A percentile compares a stretch with the other conserved stretches of the same genome.
These are phyloP conservation scores for Dactylonectria estremocensis DNA, from an alignment of 2,329 filamentous ascomycete genomes.

Conservation along the genomic window DNA sequence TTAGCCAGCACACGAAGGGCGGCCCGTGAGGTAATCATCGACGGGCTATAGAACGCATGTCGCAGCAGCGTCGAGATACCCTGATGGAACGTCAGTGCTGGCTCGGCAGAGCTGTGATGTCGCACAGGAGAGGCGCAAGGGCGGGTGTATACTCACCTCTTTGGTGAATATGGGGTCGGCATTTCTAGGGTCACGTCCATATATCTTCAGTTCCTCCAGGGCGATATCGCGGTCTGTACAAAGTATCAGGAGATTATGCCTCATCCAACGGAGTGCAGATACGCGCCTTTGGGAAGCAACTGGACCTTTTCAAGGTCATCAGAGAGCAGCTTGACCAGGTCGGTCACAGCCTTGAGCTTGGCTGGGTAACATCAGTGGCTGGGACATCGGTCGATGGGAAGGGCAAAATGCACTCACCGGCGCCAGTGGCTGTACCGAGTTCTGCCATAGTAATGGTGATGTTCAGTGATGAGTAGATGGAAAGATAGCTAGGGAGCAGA, in stretches of 20 bases:
- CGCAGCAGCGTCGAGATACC: conserved; percentile 80
- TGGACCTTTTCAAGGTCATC: conserved; percentile 73
- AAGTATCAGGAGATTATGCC: conserved; percentile 32
- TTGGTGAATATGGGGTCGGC: conserved; percentile 89
- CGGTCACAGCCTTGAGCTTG: conserved; percentile 78
- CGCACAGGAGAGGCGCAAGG: not conserved
- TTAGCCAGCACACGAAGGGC: conserved; percentile 88
- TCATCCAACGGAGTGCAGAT: not conserved
- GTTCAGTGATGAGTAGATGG: conserved; percentile 19
- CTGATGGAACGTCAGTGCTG: conserved; percentile 60
- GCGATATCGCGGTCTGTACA: conserved; percentile 72
- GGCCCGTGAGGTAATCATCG: conserved; percentile 77
- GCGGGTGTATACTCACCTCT: conserved; percentile 65
- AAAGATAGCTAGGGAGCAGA: not conserved
- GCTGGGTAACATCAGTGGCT: conserved; percentile 57
- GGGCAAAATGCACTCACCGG: conserved; percentile 54
- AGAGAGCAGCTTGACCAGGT: conserved; percentile 73
- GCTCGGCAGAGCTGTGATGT: conserved; percentile 11
- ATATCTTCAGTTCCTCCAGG: conserved; percentile 78
- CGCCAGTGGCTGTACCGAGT: conserved; percentile 56
- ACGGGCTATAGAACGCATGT: conserved; percentile 80
- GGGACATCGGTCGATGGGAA: not conserved
- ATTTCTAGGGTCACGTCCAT: conserved; percentile 76
- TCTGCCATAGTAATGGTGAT: conserved; percentile 41
- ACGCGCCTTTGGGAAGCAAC: conserved; percentile 71